Percentiles rank a stretch among this genome's conserved stretches.
Evolutionary conservation across 2,329 filamentous ascomycete species (phyloP).

Genomic region (Fusarium abutilonis): DNA sequence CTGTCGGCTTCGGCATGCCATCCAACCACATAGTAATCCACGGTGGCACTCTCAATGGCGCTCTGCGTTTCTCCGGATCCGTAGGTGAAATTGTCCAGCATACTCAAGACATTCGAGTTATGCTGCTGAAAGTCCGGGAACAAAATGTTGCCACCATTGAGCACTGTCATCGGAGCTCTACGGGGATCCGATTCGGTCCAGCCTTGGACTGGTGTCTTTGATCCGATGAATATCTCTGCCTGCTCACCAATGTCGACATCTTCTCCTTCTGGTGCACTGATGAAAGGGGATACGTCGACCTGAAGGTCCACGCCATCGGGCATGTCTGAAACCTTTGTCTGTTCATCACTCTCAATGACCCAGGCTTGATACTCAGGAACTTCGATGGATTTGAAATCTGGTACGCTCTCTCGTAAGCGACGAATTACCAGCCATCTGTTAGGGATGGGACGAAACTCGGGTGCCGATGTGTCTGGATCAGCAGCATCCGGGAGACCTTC

Average conservation of each 20-base stretch:
- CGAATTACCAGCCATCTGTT: conserved; percentile 53
- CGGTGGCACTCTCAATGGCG: too few species aligned
- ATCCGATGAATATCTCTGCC: conserved; percentile 56
- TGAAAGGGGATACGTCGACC: conserved; percentile 53
- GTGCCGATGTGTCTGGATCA: neutral
- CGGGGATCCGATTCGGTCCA: conserved; percentile 15
- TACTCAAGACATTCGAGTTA: conserved; percentile 1
- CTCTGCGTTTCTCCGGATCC: neutral
- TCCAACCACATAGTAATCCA: neutral
- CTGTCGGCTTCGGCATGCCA: neutral
- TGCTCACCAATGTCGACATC: conserved; percentile 47
- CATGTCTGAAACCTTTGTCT: conserved; percentile 48
- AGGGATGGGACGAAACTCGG: conserved; percentile 41
- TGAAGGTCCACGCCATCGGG: conserved; percentile 49
- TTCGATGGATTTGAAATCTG: conserved; percentile 23
- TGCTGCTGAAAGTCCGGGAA: conserved; percentile 4
- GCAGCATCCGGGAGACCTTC: neutral
- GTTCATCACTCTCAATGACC: conserved; percentile 54
- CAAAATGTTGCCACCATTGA: neutral
- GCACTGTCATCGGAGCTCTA: neutral
- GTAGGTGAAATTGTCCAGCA: conserved; percentile 1
- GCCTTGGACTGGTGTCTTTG: conserved; percentile 33
- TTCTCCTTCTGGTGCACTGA: conserved; percentile 33
- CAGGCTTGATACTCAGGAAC: conserved; percentile 43
- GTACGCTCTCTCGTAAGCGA: neutral